phyloP scores from a whole-genome alignment of 805 yeast species.

The Hanseniaspora lindneri region DNA sequence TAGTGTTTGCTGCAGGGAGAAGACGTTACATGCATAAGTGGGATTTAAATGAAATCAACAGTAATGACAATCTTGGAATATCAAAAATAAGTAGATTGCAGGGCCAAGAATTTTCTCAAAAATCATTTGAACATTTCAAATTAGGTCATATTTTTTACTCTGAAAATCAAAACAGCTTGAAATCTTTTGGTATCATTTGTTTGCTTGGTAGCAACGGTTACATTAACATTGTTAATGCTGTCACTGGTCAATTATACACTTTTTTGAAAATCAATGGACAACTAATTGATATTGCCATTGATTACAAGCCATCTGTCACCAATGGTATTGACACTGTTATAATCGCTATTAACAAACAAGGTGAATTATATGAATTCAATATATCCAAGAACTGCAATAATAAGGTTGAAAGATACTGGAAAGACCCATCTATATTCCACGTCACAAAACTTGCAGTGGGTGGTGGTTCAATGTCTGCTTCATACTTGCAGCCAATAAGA shows the following conservation, averaged over 20 bases:
- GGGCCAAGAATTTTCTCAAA: conserved; percentile 79
- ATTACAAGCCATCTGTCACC: conserved; percentile 25
- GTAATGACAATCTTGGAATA: conserved; percentile 32
- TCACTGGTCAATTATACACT: conserved; percentile 72
- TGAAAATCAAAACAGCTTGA: conserved; percentile 22
- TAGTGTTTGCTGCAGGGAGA: conserved; percentile 73
- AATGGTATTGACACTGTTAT: conserved; percentile 29
- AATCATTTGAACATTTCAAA: conserved; percentile 76
- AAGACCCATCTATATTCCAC: conserved; percentile 75
- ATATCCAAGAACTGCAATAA: conserved; percentile 31
- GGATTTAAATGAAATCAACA: conserved; percentile 57
- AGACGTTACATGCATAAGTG: conserved; percentile 85
- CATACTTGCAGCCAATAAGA: conserved; percentile 24
- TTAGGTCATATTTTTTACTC: conserved; percentile 37
- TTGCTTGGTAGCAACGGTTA: conserved; percentile 81
- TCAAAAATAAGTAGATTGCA: conserved; percentile 82
- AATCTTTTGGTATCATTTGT: conserved; percentile 51
- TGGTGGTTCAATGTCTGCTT: conserved; percentile 34
- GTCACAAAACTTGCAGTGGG: conserved; percentile 67
- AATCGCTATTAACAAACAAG: conserved; percentile 57
- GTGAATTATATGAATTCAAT: conserved; percentile 84
- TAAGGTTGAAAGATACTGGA: conserved; percentile 57
- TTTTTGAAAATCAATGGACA: conserved; percentile 86
- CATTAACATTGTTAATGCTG: conserved; percentile 67
- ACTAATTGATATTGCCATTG: conserved; percentile 53